phyloP scores from a whole-genome alignment of 192 early-diverging fungal genomes.

The Coemansia sp. region DNA sequence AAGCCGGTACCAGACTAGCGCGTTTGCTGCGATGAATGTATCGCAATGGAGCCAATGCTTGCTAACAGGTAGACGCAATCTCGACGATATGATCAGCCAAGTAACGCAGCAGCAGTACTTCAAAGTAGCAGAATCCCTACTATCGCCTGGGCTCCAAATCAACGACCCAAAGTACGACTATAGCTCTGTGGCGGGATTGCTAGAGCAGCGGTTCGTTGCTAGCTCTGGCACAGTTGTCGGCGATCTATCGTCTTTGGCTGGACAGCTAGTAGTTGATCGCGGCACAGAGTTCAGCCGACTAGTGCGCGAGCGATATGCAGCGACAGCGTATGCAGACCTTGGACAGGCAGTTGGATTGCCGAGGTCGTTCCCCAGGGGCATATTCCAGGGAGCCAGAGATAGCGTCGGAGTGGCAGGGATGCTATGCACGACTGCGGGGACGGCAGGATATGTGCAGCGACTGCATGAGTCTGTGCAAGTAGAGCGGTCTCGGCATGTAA shows the following conservation, averaged over 20 bases:
- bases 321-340: constrained; percentile 3
- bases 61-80: constrained; percentile 14
- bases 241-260: constrained; percentile 12
- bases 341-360: constrained; percentile 15
- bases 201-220: constrained; percentile 19
- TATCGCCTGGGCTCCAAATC: constrained; percentile 33
- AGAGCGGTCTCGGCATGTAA: constrained; percentile 33
- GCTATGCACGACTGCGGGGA: constrained; percentile 32
- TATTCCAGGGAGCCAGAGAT: constrained; percentile 19
- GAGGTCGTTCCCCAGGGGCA: constrained; percentile 22
- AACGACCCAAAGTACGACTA: not conserved
- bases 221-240: constrained; percentile 17
- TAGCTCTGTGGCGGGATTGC: not conserved
- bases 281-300: constrained; percentile 27
- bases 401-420: constrained; percentile 34
- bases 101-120: constrained; percentile 44
- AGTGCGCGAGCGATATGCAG: constrained; percentile 10
- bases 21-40: constrained; percentile 30
- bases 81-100: constrained; percentile 40
- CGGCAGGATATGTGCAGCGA: constrained; percentile 26
- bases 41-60: constrained; percentile 42
- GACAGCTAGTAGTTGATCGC: constrained; percentile 40
- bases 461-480: constrained; percentile 25
- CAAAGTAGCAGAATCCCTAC: constrained; percentile 27
- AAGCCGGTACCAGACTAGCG: constrained; percentile 25